Conservation (phyloP, 1,139 yeast genomes). For the Geotrichum armillariae region DNA sequence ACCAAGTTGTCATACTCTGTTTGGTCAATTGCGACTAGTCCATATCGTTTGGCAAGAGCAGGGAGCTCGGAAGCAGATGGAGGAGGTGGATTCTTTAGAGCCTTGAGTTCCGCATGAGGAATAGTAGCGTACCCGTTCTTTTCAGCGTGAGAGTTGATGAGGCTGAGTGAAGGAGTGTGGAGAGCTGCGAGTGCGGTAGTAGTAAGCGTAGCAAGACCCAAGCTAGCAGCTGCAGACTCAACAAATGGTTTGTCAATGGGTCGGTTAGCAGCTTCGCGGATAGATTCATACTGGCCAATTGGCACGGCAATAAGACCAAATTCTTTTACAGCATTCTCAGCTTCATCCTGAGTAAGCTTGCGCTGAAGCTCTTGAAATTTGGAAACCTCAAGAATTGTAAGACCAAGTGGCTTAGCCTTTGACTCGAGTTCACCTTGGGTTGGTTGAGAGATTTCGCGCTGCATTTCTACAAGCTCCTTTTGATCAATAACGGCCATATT, state of each 20-base stretch:
- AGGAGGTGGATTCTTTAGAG: constrained; percentile 27
- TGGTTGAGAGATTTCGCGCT: constrained; percentile 28
- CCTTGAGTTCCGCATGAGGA: constrained; percentile 23
- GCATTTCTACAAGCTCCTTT: constrained; percentile 21
- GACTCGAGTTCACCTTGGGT: constrained; percentile 38
- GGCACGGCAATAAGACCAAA: constrained; percentile 22
- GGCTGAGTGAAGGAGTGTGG: constrained; percentile 26
- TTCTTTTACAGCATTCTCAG: constrained; percentile 16
- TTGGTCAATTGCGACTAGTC: constrained; percentile 32
- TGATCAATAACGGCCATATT: constrained; percentile 11
- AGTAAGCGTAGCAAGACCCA: constrained; percentile 43
- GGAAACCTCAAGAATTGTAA: constrained; percentile 20
- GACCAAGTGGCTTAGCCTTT: constrained; percentile 42
- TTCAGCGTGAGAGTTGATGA: constrained; percentile 39
- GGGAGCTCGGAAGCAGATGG: constrained; percentile 26
- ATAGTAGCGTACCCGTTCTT: constrained; percentile 29
- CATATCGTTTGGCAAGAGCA: constrained; percentile 31
- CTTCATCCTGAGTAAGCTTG: constrained; percentile 22
- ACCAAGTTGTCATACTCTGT: constrained; percentile 25
- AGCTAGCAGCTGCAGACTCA: constrained; percentile 36
- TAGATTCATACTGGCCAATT: constrained; percentile 29
- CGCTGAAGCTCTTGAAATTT: constrained; percentile 25
- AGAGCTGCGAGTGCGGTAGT: constrained; percentile 33
- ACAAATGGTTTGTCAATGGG: constrained; percentile 34
- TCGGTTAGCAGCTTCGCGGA: constrained; percentile 35